Evolutionary conservation across 164 flowering plant species (phyloP).

Genomic region (Vitis amurensis): DNA sequence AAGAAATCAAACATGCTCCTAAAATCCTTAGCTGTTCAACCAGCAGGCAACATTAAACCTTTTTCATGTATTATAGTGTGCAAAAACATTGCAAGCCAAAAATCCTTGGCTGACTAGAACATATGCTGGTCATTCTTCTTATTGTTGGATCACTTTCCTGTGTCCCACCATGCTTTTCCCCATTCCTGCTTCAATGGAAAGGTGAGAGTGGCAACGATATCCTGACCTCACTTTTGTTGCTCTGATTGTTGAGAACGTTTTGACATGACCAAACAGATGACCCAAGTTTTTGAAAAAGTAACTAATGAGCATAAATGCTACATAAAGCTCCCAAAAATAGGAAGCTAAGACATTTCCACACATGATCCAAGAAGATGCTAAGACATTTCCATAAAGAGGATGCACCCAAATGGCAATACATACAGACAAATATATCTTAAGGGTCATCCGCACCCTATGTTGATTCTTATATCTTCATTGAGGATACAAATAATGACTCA

Average conservation of each 20-base stretch:
- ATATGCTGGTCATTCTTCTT: not conserved
- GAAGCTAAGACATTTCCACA: slow-evolving; percentile 12
- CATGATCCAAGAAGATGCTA: not conserved
- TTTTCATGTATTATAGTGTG: too few relatives aligned
- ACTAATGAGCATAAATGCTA: not conserved
- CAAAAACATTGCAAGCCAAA: not conserved
- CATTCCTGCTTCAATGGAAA: not conserved
- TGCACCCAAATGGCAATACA: not conserved
- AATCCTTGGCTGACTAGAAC: not conserved
- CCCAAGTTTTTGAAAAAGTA: not conserved
- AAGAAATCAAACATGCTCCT: too few relatives aligned
- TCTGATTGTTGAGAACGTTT: not conserved
- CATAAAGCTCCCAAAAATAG: slow-evolving; percentile 5
- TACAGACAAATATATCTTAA: not conserved
- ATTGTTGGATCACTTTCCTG: not conserved
- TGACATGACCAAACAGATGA: slow-evolving; percentile 5
- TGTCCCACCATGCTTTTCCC: not conserved
- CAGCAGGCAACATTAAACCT: too few relatives aligned
- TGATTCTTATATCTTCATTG: too few relatives aligned
- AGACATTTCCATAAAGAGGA: not conserved
- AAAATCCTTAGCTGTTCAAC: too few relatives aligned
- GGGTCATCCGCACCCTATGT: too few relatives aligned
- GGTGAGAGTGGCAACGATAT: too few relatives aligned
- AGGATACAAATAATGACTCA: too few relatives aligned
- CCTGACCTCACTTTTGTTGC: not conserved